phyloP scores from a whole-genome alignment of 768 basidiomycete genomes.

The Hypholoma sublateritium region DNA sequence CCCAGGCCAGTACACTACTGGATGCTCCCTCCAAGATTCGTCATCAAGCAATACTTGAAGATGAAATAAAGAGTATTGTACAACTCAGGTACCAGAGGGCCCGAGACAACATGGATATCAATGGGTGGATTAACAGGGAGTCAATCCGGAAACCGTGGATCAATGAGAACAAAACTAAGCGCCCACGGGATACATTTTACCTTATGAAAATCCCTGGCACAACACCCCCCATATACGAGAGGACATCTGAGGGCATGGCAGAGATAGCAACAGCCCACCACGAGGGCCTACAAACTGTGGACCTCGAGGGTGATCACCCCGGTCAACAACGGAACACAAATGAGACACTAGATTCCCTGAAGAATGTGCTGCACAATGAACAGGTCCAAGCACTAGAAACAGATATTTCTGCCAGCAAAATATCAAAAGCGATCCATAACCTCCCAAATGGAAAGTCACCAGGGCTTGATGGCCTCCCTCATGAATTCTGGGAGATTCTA shows the following conservation, averaged over 20 bases:
- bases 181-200: background rate
- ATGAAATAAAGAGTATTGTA: background rate
- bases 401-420: constrained; percentile 22
- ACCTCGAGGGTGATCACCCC: background rate
- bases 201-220: background rate
- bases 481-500: constrained; percentile 5
- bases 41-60: background rate
- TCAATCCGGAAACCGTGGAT: background rate
- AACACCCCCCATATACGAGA: background rate
- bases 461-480: constrained; percentile 5
- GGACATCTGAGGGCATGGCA: background rate
- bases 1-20: too few relatives aligned
- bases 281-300: background rate
- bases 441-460: constrained; percentile 16
- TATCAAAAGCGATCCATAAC: constrained; percentile 28
- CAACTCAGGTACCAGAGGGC: background rate
- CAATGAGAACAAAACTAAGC: background rate
- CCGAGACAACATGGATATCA: background rate
- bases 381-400: background rate
- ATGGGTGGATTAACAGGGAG: background rate
- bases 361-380: background rate
- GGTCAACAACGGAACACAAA: background rate
- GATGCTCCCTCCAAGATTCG: too few relatives aligned
- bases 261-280: background rate
- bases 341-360: background rate